phyloP scores from a whole-genome alignment of 2,329 filamentous ascomycete species.

The Phialemonium atrogriseum region DNA sequence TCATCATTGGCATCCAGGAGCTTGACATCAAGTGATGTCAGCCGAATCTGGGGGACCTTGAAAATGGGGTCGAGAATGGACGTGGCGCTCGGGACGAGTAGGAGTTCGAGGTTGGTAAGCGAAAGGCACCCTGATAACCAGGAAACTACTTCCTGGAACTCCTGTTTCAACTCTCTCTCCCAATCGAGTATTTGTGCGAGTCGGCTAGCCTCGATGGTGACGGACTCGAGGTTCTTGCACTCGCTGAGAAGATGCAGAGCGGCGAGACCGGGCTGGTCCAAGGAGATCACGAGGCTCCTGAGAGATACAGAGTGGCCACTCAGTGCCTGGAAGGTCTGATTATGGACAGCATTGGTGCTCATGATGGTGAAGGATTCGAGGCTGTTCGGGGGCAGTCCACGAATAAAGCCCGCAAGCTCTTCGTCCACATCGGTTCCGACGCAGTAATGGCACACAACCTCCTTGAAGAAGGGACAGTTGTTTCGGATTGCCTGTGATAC shows the following conservation, averaged over 20 bases:
- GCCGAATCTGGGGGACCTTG: conserved; percentile 28
- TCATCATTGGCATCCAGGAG: conserved; percentile 35
- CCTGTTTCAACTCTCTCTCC: conserved; percentile 10
- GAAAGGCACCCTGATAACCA: conserved; percentile 31
- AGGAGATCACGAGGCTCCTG: conserved; percentile 20
- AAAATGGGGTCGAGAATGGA: conserved; percentile 42
- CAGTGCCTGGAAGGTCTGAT: conserved; percentile 48
- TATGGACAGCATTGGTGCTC: conserved; percentile 44
- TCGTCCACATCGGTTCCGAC: conserved; percentile 41
- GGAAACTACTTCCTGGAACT: conserved; percentile 18
- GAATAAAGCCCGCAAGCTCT: conserved; percentile 50
- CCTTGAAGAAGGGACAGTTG: conserved; percentile 52
- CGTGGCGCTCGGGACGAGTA: conserved; percentile 40
- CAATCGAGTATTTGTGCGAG: conserved; percentile 11
- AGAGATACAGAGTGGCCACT: conserved; percentile 28
- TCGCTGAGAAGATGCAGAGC: conserved; percentile 20
- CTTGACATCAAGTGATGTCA: conserved; percentile 39
- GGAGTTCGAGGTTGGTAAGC: conserved; percentile 41
- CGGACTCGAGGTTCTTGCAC: conserved; percentile 24
- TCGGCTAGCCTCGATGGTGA: conserved; percentile 22
- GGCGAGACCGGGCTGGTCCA: conserved; percentile 19
- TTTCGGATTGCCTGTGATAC: conserved; percentile 44
- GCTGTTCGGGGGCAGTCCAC: conserved; percentile 44
- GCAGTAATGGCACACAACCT: conserved; percentile 47
- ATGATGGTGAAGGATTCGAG: conserved; percentile 51